Conservation (phyloP, 2,329 filamentous ascomycete species). For the Epicoccum nigrum region DNA sequence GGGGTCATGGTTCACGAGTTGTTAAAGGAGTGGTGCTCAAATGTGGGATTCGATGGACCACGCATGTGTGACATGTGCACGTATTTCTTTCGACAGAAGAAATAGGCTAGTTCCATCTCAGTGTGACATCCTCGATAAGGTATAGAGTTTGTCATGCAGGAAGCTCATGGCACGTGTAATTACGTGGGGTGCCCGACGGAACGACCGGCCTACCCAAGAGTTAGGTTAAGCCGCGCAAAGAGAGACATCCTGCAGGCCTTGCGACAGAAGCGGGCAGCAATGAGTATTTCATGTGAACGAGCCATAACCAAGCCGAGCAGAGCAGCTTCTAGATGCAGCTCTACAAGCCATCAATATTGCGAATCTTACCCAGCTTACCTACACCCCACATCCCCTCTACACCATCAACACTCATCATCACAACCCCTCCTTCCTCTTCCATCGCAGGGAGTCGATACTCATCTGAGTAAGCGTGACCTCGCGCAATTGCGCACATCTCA, state of each 20-base stretch:
- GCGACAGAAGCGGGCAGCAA: not conserved
- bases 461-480: conserved; percentile 11
- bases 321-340: not conserved
- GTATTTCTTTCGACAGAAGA: too few species aligned
- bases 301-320: not conserved
- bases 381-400: not conserved
- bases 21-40: not conserved
- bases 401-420: not conserved
- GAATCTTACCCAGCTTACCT: not conserved
- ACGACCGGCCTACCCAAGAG: not conserved
- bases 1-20: conserved; percentile 4
- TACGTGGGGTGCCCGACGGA: not conserved
- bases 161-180: not conserved
- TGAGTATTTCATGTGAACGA: not conserved
- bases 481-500: not conserved
- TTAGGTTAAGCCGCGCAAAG: conserved; percentile 4
- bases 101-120: too few species aligned
- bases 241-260: not conserved
- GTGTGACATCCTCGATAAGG: too few species aligned
- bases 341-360: not conserved
- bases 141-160: not conserved
- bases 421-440: not conserved
- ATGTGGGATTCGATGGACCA: not conserved
- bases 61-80: not conserved
- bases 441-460: not conserved